A percentile compares a stretch with the other conserved stretches of the same genome.
These are phyloP conservation scores for Letharia lupina DNA, from an alignment of 495 filamentous ascomycete species.

Conservation along the genomic window DNA sequence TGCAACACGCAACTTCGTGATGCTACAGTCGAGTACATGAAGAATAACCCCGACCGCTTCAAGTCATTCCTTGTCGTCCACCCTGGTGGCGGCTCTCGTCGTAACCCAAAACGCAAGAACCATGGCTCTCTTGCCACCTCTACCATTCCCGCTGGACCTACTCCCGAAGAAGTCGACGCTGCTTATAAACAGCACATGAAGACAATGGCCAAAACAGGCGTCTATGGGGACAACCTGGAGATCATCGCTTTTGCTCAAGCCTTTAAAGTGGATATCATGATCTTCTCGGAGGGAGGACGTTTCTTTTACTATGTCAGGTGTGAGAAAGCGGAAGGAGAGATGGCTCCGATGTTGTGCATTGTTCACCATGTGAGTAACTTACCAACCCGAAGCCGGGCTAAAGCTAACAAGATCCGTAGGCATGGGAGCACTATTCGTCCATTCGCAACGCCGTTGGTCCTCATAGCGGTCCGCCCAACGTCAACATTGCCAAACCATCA, in stretches of 20 bases:
- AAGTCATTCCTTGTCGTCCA: conserved; percentile 56
- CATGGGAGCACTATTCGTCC: conserved; percentile 69
- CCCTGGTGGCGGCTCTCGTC: conserved; percentile 49
- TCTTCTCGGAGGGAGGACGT: conserved; percentile 46
- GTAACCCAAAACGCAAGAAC: conserved; percentile 55
- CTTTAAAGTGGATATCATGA: conserved; percentile 54
- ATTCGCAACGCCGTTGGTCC: conserved; percentile 55
- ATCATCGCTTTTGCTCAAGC: conserved; percentile 59
- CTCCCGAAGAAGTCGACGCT: conserved; percentile 49
- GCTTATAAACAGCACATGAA: conserved; percentile 55
- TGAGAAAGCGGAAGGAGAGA: conserved; percentile 28
- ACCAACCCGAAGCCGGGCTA: conserved; percentile 13
- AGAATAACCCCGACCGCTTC: conserved; percentile 50
- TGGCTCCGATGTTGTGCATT: conserved; percentile 47
- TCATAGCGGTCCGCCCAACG: conserved; percentile 47
- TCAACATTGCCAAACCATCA: conserved; percentile 29
- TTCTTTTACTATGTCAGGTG: conserved; percentile 38
- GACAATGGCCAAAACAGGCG: conserved; percentile 52
- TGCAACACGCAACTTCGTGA: conserved; percentile 52
- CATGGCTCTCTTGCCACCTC: conserved; percentile 37
- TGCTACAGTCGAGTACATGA: conserved; percentile 55
- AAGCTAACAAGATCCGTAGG: conserved; percentile 31
- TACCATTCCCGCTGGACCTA: conserved; percentile 36
- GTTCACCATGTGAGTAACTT: conserved; percentile 58
- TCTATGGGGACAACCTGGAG: conserved; percentile 66